These are phyloP conservation scores for Fusarium drepaniforme DNA, from an alignment of 2,329 filamentous ascomycete genomes.

Conservation along the genomic window DNA sequence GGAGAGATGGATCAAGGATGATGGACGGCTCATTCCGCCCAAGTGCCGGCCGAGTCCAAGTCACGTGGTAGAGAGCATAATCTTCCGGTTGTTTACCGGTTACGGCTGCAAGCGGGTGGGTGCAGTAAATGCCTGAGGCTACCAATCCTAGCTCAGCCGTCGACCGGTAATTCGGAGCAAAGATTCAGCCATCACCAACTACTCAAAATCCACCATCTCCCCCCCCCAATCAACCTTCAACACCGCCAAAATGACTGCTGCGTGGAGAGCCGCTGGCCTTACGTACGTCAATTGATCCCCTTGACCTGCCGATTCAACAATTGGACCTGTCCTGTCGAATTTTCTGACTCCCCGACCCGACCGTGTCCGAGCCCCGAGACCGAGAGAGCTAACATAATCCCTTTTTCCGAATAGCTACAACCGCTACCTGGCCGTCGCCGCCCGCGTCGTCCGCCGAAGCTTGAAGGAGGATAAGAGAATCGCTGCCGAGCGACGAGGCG, in stretches of 20 bases:
- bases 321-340: constrained; percentile 16
- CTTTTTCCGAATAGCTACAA: constrained; percentile 82
- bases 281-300: constrained; percentile 75
- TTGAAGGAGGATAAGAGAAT: constrained; percentile 96
- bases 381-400: constrained; percentile 50
- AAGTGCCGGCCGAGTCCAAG: constrained; percentile 22
- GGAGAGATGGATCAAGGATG: neutral
- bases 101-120: neutral
- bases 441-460: constrained; percentile 94
- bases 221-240: constrained; percentile 49
- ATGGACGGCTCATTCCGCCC: neutral
- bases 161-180: constrained; percentile 49
- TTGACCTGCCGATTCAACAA: constrained; percentile 21
- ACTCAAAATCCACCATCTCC: constrained; percentile 43
- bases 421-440: constrained; percentile 96
- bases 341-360: constrained; percentile 20
- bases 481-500: constrained; percentile 87
- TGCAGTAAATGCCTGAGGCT: constrained; percentile 48
- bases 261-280: constrained; percentile 98
- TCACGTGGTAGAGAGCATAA: neutral
- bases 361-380: constrained; percentile 31
- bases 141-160: constrained; percentile 38
- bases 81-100: constrained; percentile 30
- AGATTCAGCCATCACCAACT: constrained; percentile 52
- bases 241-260: constrained; percentile 87